Conservation (phyloP, 768 basidiomycete species). For the Rossbeevera mucosa region DNA sequence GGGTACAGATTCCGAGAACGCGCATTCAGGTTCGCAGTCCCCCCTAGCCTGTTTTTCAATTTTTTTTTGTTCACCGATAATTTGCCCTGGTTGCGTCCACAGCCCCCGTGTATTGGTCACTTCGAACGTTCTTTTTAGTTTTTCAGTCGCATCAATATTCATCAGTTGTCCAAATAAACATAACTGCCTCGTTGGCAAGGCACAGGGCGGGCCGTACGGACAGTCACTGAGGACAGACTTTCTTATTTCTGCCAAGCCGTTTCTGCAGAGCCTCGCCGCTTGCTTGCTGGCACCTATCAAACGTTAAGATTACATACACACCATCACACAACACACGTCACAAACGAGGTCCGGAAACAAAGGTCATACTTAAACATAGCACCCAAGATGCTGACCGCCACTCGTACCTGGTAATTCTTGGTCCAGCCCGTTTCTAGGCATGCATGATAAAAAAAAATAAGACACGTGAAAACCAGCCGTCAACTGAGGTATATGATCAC, state of each 20-base stretch:
- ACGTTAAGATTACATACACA: conserved; percentile 24
- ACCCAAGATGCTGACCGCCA: conserved; percentile 30
- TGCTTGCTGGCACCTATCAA: conserved; percentile 20
- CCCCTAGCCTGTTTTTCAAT: conserved; percentile 5
- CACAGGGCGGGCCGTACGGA: conserved; percentile 8
- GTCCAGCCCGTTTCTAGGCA: conserved; percentile 35
- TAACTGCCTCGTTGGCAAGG: conserved; percentile 14
- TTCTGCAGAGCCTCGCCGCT: conserved; percentile 18
- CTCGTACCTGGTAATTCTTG: conserved; percentile 28
- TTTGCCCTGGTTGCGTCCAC: conserved; percentile 14
- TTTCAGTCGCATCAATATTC: conserved; percentile 14
- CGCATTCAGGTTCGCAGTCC: conserved; percentile 23
- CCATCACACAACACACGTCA: conserved; percentile 5
- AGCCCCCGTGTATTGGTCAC: conserved; percentile 12
- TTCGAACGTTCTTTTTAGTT: conserved; percentile 5
- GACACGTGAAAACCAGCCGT: conserved; percentile 21
- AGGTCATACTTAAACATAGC: conserved; percentile 16
- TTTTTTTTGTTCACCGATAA: conserved; percentile 7
- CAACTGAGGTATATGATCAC: conserved; percentile 16
- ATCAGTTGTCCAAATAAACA: conserved; percentile 9
- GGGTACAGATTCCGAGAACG: conserved; percentile 25
- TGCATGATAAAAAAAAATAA: conserved; percentile 14
- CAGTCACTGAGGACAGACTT: conserved; percentile 7
- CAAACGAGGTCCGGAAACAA: conserved; percentile 20
- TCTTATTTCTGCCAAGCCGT: conserved; percentile 16